These are phyloP conservation scores for Ophiostoma himal-ulmi DNA, from an alignment of 2,329 filamentous ascomycete species.

Conservation along the genomic window DNA sequence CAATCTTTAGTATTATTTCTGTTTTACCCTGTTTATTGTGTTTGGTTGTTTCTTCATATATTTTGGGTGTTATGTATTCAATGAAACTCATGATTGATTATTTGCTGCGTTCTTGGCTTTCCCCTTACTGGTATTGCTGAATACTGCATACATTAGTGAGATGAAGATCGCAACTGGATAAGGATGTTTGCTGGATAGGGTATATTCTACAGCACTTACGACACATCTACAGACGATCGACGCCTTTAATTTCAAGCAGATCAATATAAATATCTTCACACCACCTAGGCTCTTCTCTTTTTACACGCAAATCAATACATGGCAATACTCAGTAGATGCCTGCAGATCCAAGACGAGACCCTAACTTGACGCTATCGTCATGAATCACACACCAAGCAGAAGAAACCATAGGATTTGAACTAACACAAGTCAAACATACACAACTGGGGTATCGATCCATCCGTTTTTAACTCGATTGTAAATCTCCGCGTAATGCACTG, in stretches of 20 bases:
- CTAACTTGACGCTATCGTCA: too few species aligned
- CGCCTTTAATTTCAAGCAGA: not conserved
- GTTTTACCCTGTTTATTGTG: not conserved
- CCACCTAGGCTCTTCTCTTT: not conserved
- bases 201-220: not conserved
- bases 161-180: not conserved
- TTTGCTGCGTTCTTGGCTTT: not conserved
- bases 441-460: not conserved
- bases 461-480: not conserved
- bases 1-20: not conserved
- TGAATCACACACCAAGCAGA: not conserved
- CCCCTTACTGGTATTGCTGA: not conserved
- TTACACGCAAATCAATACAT: not conserved
- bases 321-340: not conserved
- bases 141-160: not conserved
- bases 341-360: too few species aligned
- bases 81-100: too few species aligned
- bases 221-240: not conserved
- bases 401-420: not conserved
- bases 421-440: not conserved
- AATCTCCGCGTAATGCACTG: not conserved
- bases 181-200: not conserved
- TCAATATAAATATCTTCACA: not conserved
- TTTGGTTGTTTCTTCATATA: not conserved
- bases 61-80: too few species aligned